phyloP scores from a whole-genome alignment of 139 green algal genomes.

The Chlamydomonas sphaeroides region DNA sequence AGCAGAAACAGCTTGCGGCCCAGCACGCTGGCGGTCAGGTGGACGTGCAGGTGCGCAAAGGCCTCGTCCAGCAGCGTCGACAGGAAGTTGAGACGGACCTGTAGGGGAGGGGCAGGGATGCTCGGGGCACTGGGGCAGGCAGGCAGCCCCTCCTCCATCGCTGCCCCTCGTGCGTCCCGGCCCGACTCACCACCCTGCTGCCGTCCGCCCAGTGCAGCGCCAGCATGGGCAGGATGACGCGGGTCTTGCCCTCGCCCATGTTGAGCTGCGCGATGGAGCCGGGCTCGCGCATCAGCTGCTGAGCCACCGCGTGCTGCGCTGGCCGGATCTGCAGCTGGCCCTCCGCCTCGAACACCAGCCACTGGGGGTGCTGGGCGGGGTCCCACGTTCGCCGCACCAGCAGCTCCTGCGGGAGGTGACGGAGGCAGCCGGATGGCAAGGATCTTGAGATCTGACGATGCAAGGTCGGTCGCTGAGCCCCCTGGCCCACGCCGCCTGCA shows the following conservation, averaged over 20 bases:
- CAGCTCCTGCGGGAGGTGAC: constrained; percentile 70
- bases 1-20: constrained; percentile 55
- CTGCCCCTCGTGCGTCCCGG: neutral
- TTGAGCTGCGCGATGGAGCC: constrained; percentile 67
- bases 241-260: constrained; percentile 79
- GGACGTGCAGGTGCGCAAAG: constrained; percentile 53
- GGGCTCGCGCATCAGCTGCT: constrained; percentile 50
- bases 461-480: too few relatives aligned
- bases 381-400: constrained; percentile 53
- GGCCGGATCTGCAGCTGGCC: constrained; percentile 69
- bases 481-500: too few relatives aligned
- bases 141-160: neutral
- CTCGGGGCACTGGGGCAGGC: too few relatives aligned
- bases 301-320: constrained; percentile 54
- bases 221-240: constrained; percentile 76
- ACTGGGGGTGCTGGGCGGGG: constrained; percentile 47
- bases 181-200: constrained; percentile 27
- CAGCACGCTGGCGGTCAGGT: constrained; percentile 62
- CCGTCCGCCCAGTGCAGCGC: constrained; percentile 53
- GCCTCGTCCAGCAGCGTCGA: constrained; percentile 64
- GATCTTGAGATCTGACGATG: too few relatives aligned
- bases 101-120: neutral
- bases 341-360: constrained; percentile 73
- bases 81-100: constrained; percentile 72
- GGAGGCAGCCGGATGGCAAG: too few relatives aligned